A percentile compares a stretch with the other conserved stretches of the same genome.
Conservation (phyloP, 2,329 filamentous ascomycete species). For the Hypoxylon sp. region DNA sequence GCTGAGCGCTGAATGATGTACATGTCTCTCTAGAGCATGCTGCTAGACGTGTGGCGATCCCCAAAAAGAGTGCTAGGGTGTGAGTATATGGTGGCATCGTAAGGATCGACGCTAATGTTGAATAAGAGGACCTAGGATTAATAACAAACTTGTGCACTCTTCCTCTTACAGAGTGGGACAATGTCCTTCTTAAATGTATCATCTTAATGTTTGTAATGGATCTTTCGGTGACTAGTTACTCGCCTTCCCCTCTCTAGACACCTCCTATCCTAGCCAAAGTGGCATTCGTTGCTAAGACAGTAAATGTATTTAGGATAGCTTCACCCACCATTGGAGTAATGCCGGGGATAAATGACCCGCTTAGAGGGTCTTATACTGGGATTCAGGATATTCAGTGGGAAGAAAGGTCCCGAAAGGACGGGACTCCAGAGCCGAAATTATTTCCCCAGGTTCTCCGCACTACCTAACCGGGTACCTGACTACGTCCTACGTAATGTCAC, state of each 20-base stretch:
- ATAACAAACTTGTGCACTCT: neutral
- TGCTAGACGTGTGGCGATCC: neutral
- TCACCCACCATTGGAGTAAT: slow-evolving; percentile 16
- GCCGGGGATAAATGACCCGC: slow-evolving; percentile 13
- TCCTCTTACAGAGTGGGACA: neutral
- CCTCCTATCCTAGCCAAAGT: slow-evolving; percentile 3
- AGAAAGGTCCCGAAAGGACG: neutral
- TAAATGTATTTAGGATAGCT: slow-evolving; percentile 14
- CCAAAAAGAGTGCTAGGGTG: neutral
- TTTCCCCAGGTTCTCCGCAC: slow-evolving; percentile 31
- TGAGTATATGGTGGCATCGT: slow-evolving; percentile 4
- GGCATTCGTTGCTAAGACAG: neutral
- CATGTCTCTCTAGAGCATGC: slow-evolving; percentile 17
- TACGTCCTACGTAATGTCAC: neutral
- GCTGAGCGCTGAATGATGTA: neutral
- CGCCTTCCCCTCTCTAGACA: slow-evolving; percentile 20
- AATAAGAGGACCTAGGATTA: neutral
- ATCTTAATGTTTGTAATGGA: neutral
- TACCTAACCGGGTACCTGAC: neutral
- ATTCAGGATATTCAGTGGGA: neutral
- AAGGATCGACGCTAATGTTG: neutral
- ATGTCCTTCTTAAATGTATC: neutral
- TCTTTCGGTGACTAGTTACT: neutral
- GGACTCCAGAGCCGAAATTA: slow-evolving; percentile 1
- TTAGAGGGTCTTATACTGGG: neutral